Conservation (phyloP, 2,329 filamentous ascomycete species). For the Fusarium globosum region DNA sequence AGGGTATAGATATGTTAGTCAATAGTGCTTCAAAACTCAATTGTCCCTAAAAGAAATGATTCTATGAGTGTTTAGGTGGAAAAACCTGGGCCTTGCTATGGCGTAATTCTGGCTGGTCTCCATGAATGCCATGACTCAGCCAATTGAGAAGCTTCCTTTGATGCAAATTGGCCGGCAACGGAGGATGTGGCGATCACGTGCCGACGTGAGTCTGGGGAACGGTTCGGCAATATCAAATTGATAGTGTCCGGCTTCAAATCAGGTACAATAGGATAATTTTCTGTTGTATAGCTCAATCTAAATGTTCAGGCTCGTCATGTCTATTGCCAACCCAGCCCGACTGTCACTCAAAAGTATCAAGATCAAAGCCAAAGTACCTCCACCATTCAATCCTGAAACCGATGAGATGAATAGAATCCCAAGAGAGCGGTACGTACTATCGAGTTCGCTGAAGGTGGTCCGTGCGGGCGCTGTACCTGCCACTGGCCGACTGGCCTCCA, state of each 20-base stretch:
- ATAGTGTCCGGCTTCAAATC: background rate
- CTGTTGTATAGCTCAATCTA: background rate
- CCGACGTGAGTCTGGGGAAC: background rate
- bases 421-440: conserved; percentile 18
- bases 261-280: background rate
- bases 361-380: background rate
- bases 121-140: conserved; percentile 39
- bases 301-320: fast-evolving
- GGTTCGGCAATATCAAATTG: background rate
- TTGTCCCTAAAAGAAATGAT: conserved; percentile 32
- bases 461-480: conserved; percentile 22
- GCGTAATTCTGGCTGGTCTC: conserved; percentile 44
- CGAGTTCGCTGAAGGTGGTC: conserved; percentile 12
- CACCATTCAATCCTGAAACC: background rate
- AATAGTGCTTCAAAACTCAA: conserved; percentile 18
- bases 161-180: conserved; percentile 37
- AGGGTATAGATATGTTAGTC: conserved; percentile 19
- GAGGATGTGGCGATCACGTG: conserved; percentile 38
- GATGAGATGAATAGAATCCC: background rate
- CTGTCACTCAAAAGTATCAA: background rate
- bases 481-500: conserved; percentile 2
- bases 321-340: background rate
- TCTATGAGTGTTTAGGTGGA: conserved; percentile 28
- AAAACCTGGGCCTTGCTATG: conserved; percentile 42
- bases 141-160: conserved; percentile 35